Evolutionary conservation across 2,329 filamentous ascomycete species (phyloP), one percentile per base, ranked within the genome.

Genomic region (Pestalotiopsis sp.): DNA sequence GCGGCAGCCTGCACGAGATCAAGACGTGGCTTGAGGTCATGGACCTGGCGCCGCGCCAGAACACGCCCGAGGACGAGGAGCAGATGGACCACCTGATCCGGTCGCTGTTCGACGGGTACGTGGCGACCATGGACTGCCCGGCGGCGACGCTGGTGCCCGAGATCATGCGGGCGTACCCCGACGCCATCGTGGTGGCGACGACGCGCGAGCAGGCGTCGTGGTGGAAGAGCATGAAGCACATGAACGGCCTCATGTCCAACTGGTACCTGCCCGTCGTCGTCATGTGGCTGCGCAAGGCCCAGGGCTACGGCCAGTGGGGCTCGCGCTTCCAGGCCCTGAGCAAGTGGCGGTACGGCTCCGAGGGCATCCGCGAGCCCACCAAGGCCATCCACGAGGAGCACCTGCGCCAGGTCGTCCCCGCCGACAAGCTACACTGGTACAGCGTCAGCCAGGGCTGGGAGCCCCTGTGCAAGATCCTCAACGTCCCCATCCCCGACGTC

Each of bases 121-220:
- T 77, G 63, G 79, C 78, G 41, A 79, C 76, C 64, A 79, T 79
- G 75, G 85, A 87, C 73, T 76, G 80, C 38, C 85, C 64, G 12
- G 64, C 64, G 20, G 64, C 64, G 52, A 58, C 85, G 23, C 79
- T 86, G 17, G 80, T 77, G 23, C 80, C 81, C 55, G 83, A 87
- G 70, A 77, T 86, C 66, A 76, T 87, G 74, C 79, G 81, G 49
- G 74, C 86, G 41, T 86, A 85, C 71, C 85, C 85, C 0, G 80
- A 86, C 49, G 84, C 85, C 20, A 80, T 82, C 65, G 83, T 87
- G 38, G 81, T 87, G 66, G 81, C 78, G 70, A 84, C 82, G 14
- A 81, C 79, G 1, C 76, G 81, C 64, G 77, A 81, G 68, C 74
- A 79, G 58, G 72, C 73, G 45, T 76, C 77, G 3, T 82, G 81